Evolutionary conservation across 805 yeast genomes (phyloP).

Genomic region (Clavispora santaluciae): DNA sequence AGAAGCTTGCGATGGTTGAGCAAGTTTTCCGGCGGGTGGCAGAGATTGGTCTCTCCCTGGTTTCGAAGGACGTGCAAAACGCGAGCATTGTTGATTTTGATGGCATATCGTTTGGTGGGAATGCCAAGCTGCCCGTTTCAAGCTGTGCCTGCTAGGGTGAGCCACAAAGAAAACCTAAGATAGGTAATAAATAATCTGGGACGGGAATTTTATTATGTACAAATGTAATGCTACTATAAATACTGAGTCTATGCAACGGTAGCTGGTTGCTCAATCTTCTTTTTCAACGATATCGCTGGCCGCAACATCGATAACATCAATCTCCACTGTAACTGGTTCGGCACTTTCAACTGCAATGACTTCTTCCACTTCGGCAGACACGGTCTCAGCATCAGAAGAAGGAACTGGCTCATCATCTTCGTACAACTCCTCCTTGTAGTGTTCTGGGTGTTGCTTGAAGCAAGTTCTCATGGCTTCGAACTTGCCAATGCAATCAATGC

Average conservation of each 20-base stretch:
- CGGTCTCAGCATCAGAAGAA: constrained; percentile 6
- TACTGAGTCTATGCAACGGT: not conserved
- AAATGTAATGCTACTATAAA: not conserved
- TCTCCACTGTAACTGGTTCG: not conserved
- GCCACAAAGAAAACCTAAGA: not conserved
- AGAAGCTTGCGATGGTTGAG: constrained; percentile 27
- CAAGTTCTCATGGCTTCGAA: constrained; percentile 91
- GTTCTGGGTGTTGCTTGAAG: constrained; percentile 88
- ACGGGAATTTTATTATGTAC: constrained; percentile 1
- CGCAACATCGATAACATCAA: not conserved
- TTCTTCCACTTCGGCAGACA: constrained; percentile 3
- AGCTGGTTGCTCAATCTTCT: not conserved
- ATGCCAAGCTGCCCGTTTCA: constrained; percentile 1
- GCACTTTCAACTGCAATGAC: not conserved
- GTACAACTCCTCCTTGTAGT: constrained; percentile 84
- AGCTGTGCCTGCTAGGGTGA: constrained; percentile 19
- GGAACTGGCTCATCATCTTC: constrained; percentile 57
- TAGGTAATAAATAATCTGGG: not conserved
- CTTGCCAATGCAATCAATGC: constrained; percentile 88
- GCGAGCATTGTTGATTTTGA: constrained; percentile 26
- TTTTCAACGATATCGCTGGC: not conserved
- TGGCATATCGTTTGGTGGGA: constrained; percentile 22
- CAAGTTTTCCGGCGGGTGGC: constrained; percentile 35
- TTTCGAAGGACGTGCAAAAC: not conserved
- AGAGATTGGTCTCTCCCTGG: constrained; percentile 24